Base-by-base conservation (phyloP, 2,329 filamentous ascomycete species). In the Keithomyces neogunnii region DNA sequence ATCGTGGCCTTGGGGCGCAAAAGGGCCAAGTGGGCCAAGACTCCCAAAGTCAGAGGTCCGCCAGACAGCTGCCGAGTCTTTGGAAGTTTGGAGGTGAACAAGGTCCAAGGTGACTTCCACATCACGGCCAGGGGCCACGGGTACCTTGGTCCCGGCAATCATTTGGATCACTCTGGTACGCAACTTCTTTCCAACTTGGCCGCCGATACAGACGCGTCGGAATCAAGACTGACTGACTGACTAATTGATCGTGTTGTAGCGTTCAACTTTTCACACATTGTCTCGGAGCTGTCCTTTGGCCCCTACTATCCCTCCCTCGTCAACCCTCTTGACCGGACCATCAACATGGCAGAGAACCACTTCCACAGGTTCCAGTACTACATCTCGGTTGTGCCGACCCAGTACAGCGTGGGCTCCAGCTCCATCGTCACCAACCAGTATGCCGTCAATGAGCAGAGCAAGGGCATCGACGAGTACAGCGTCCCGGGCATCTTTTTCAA, bases 281-380 rank as follows among this genome's bases (percentile, higher is more conserved):
- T 99, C 73, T 91, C 88, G 62, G 93, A 99, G 69, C 82, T 99
- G 60, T 96, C 91, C 53, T 99, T 96, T 69, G 93, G 93, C 3
- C 86, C 90, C n/a, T 96, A 91, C 73, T 97, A 96, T 73, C 92
- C 93, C 1, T 89, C 86, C 30, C 84, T 99, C 51, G 80, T 86
- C 62, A 99, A 99, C 72, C 93, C 93, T 0, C 88, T 99, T 62
- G 93, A 97, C 73, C 85, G 86, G 59, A 97, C 93, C 44, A 82
- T 91, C 69, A 88, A 91, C 62, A 71, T 76, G 3, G 92, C 88
- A n/a, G 65, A 76, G 13, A 66, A 70, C 55, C 79, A 95, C 75
- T 97, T 96, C 75, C 86, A 92, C 80, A 95, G 93, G 71, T 97
- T 90, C 74, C 93, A 99, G 71, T 99, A 99, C 79, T 97, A 93